Conservation (phyloP, 2,329 filamentous ascomycete genomes). For the Ophiostoma sp. region DNA sequence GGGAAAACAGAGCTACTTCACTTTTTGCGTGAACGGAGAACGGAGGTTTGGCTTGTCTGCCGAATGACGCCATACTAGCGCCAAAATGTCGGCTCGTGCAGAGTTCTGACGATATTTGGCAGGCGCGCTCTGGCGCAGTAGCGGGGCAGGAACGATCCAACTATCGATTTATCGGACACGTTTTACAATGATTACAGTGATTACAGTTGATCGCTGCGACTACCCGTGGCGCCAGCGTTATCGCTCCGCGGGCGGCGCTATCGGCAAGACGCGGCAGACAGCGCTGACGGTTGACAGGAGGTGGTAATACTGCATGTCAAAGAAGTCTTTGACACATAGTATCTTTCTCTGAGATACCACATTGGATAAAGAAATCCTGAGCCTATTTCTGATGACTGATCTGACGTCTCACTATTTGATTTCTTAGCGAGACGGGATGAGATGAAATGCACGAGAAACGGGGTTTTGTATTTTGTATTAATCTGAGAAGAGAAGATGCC, state of each 20-base stretch:
- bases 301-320: background rate
- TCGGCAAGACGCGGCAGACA: constrained; percentile 1
- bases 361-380: background rate
- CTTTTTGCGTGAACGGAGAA: background rate
- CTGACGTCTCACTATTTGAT: background rate
- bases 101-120: background rate
- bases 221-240: background rate
- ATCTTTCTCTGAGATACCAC: no score
- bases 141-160: background rate
- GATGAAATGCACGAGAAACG: background rate
- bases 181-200: no score
- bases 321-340: background rate
- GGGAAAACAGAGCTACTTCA: background rate
- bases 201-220: background rate
- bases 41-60: background rate
- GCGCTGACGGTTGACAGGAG: background rate
- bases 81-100: background rate
- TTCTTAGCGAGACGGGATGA: background rate
- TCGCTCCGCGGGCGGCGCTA: background rate
- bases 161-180: no score
- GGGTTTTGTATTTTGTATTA: background rate
- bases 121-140: background rate
- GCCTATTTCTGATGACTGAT: no score
- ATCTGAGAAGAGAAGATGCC: background rate
- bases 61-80: constrained; percentile 28